Evolutionary conservation across 768 basidiomycete genomes (phyloP).

Genomic region (Ramaria rubella): DNA sequence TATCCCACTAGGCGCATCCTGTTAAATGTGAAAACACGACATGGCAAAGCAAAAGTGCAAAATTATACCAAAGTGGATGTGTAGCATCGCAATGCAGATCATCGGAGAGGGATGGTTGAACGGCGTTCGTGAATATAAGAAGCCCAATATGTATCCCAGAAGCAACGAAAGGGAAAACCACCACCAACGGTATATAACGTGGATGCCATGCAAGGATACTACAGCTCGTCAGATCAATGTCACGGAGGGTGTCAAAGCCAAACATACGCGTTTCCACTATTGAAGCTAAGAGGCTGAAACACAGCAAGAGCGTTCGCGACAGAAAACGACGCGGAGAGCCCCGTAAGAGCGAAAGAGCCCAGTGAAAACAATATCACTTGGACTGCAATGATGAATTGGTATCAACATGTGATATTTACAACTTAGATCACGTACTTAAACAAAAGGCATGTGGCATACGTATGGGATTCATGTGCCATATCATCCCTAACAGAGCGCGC

Average conservation of each 20-base stretch:
- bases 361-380: constrained; percentile 41
- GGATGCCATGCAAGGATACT: constrained; percentile 48
- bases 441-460: constrained; percentile 56
- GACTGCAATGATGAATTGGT: constrained; percentile 29
- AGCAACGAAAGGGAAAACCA: constrained; percentile 43
- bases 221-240: not conserved
- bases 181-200: constrained; percentile 37
- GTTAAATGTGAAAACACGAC: constrained; percentile 3
- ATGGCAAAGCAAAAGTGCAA: constrained; percentile 1
- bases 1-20: constrained; percentile 65
- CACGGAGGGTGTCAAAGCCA: constrained; percentile 1
- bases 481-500: constrained; percentile 42
- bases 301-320: constrained; percentile 37
- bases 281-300: constrained; percentile 38
- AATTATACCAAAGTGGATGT: constrained; percentile 47
- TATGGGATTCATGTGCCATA: constrained; percentile 56
- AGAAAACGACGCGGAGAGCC: constrained; percentile 38
- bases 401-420: constrained; percentile 14
- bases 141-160: constrained; percentile 38
- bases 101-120: constrained; percentile 33
- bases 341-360: constrained; percentile 39
- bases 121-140: constrained; percentile 38
- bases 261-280: constrained; percentile 20
- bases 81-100: constrained; percentile 55
- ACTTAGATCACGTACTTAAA: constrained; percentile 33